Evolutionary conservation across 768 basidiomycete genomes (phyloP).

Genomic region (Tylopilus plumbeoviolaceoides): DNA sequence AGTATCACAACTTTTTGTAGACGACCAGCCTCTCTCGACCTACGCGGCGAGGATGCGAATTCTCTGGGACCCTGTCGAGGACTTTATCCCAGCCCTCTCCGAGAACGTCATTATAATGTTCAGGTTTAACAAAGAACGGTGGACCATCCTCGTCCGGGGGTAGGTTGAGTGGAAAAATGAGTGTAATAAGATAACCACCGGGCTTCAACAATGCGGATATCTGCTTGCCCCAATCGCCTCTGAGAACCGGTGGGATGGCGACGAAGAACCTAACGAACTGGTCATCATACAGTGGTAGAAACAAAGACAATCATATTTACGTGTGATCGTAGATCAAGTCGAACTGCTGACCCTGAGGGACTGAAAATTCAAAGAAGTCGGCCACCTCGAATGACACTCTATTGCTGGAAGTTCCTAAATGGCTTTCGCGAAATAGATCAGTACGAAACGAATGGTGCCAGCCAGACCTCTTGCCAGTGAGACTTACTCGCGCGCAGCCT

Average conservation of each 20-base stretch:
- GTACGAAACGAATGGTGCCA: not conserved
- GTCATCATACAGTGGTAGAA: not conserved
- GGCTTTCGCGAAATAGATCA: not conserved
- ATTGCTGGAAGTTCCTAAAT: not conserved
- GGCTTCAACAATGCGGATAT: constrained; percentile 54
- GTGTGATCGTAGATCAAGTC: constrained; percentile 19
- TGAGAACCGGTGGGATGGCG: constrained; percentile 54
- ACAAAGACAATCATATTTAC: not conserved
- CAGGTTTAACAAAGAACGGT: constrained; percentile 56
- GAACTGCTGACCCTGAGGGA: constrained; percentile 10
- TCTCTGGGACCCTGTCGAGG: constrained; percentile 46
- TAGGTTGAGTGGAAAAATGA: constrained; percentile 54
- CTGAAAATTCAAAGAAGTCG: constrained; percentile 20
- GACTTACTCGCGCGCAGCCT: constrained; percentile 20
- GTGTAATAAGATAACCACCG: constrained; percentile 59
- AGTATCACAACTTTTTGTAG: constrained; percentile 7
- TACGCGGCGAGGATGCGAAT: constrained; percentile 38
- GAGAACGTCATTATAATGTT: constrained; percentile 52
- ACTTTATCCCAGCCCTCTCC: constrained; percentile 50
- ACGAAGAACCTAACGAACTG: constrained; percentile 47
- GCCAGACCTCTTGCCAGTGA: not conserved
- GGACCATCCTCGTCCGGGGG: constrained; percentile 49
- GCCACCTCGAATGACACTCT: constrained; percentile 18
- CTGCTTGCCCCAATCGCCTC: constrained; percentile 54
- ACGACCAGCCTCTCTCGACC: constrained; percentile 52